These are phyloP conservation scores for Sisymbrium altissimum DNA, from an alignment of 345 rosid genomes.

Conservation along the genomic window DNA sequence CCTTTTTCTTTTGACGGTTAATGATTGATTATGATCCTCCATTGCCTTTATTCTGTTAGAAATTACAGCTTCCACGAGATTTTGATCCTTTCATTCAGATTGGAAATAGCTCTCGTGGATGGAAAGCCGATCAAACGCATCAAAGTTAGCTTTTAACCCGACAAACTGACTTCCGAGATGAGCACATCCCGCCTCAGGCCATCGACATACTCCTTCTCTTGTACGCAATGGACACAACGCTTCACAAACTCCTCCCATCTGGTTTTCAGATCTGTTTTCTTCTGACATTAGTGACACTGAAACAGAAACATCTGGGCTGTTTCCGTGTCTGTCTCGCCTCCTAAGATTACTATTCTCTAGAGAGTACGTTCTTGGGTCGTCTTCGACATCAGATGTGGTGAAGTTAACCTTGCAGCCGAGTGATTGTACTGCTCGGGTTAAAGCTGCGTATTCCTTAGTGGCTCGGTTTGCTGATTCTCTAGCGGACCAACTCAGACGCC, in stretches of 20 bases:
- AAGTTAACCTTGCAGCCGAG: slow-evolving; percentile 87
- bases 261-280: slow-evolving; percentile 30
- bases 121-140: slow-evolving; percentile 82
- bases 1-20: slow-evolving; percentile 7
- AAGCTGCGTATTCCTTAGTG: slow-evolving; percentile 64
- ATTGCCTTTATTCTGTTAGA: slow-evolving; percentile 20
- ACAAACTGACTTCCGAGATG: slow-evolving; percentile 79
- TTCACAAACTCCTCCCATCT: slow-evolving; percentile 48
- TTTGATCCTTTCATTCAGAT: slow-evolving; percentile 38
- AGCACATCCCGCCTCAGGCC: slow-evolving; percentile 95
- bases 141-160: slow-evolving; percentile 81
- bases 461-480: slow-evolving; percentile 65
- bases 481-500: slow-evolving; percentile 59
- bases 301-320: slow-evolving; percentile 69
- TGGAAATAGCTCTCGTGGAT: slow-evolving; percentile 70
- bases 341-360: slow-evolving; percentile 33
- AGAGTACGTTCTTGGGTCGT: slow-evolving; percentile 27
- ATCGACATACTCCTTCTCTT: slow-evolving; percentile 72
- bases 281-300: slow-evolving; percentile 62
- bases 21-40: slow-evolving; percentile 10
- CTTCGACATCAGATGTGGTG: slow-evolving; percentile 54
- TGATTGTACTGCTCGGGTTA: slow-evolving; percentile 78
- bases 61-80: background rate
- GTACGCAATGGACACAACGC: slow-evolving; percentile 72
- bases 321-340: slow-evolving; percentile 32